Percentiles rank a stretch among this genome's conserved stretches.
phyloP scores from a whole-genome alignment of 148 eudicot species.

The Rhododendron williamsianum region DNA sequence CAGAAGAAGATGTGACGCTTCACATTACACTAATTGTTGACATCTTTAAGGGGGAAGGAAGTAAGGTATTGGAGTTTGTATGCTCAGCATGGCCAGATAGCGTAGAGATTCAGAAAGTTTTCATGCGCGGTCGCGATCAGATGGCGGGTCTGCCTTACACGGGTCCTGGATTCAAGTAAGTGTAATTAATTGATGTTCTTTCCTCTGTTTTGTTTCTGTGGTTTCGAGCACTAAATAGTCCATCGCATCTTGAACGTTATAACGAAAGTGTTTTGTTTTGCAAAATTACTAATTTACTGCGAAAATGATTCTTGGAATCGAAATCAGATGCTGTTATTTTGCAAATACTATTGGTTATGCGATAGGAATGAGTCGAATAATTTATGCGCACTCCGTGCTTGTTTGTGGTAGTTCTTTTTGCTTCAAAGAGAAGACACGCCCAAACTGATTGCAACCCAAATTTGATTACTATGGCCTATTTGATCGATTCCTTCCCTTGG shows the following conservation, averaged over 20 bases:
- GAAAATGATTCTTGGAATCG: not conserved
- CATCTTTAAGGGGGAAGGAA: slow-evolving; percentile 51
- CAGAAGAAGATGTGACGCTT: slow-evolving; percentile 48
- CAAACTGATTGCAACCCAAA: not conserved
- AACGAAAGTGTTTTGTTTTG: not conserved
- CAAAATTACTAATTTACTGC: not conserved
- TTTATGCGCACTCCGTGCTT: not conserved
- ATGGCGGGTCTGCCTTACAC: slow-evolving; percentile 41
- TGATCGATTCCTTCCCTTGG: not conserved
- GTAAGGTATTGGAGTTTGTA: slow-evolving; percentile 56
- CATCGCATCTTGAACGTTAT: not conserved
- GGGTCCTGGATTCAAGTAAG: slow-evolving; percentile 81
- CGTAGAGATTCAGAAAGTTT: slow-evolving; percentile 58
- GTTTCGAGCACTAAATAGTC: not conserved
- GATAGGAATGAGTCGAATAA: not conserved
- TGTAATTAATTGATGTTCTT: slow-evolving; percentile 2
- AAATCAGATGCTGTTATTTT: not conserved
- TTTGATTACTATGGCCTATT: not conserved
- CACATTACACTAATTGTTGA: slow-evolving; percentile 62
- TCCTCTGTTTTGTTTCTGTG: not conserved
- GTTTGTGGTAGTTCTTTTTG: not conserved
- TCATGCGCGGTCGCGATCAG: slow-evolving; percentile 40
- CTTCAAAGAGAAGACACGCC: not conserved
- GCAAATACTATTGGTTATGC: not conserved
- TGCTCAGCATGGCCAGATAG: slow-evolving; percentile 88